Percentiles rank a stretch among this genome's conserved stretches.
phyloP scores from a whole-genome alignment of 1,139 yeast species.

The Suhomyces guaymorum region DNA sequence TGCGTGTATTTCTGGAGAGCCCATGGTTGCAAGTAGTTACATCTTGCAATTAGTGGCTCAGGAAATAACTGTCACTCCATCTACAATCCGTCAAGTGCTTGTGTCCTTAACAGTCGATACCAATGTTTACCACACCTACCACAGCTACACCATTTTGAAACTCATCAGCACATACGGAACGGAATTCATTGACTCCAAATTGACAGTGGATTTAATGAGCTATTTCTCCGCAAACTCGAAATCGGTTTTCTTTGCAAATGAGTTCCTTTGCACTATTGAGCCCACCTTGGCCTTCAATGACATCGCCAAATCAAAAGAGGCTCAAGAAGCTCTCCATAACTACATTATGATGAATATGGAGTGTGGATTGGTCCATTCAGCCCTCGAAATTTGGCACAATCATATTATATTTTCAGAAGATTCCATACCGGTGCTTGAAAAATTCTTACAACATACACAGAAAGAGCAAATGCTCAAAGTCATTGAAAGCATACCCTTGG shows the following conservation, averaged over 20 bases:
- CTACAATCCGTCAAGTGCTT: constrained; percentile 9
- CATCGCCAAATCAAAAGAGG: not conserved
- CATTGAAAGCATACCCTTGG: constrained; percentile 1
- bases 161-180: constrained; percentile 10
- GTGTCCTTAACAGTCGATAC: constrained; percentile 12
- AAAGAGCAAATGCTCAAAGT: not conserved
- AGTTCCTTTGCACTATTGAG: constrained; percentile 5
- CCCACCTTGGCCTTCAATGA: not conserved
- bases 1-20: constrained; percentile 22
- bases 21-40: constrained; percentile 25
- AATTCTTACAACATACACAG: constrained; percentile 2
- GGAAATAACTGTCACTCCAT: constrained; percentile 5
- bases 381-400: constrained; percentile 9
- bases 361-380: constrained; percentile 12
- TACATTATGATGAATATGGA: constrained; percentile 9
- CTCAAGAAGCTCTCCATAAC: constrained; percentile 2
- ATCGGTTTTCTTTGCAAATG: constrained; percentile 17
- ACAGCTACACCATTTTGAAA: constrained; percentile 15
- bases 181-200: not conserved
- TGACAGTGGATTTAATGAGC: constrained; percentile 4
- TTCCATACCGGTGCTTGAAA: not conserved
- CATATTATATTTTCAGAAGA: constrained; percentile 3
- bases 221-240: constrained; percentile 12
- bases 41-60: constrained; percentile 6
- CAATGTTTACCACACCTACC: constrained; percentile 11